Percentiles rank a stretch among this genome's conserved stretches.
These are phyloP conservation scores for Leccinum truebloodii DNA, from an alignment of 768 basidiomycete genomes.

Conservation along the genomic window DNA sequence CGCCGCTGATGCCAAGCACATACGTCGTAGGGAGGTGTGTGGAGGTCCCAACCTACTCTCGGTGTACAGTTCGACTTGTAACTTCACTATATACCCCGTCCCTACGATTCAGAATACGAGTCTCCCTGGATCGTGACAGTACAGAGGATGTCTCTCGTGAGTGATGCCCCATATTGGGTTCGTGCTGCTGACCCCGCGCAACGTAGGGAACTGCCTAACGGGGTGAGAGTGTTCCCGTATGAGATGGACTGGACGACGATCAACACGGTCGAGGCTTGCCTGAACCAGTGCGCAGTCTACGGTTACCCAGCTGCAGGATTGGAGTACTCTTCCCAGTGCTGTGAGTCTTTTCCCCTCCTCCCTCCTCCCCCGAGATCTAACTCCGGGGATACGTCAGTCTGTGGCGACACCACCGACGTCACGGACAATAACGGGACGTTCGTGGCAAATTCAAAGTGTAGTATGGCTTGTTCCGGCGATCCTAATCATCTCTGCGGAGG, in stretches of 20 bases:
- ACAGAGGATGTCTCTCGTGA: slow-evolving; percentile 67
- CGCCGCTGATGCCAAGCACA: background rate
- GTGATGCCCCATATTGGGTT: slow-evolving; percentile 18
- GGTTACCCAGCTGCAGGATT: slow-evolving; percentile 74
- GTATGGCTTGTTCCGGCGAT: slow-evolving; percentile 66
- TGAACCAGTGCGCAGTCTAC: slow-evolving; percentile 66
- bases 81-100: slow-evolving; percentile 56
- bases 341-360: slow-evolving; percentile 42
- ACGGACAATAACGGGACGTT: slow-evolving; percentile 32
- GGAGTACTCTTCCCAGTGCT: slow-evolving; percentile 74
- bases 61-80: slow-evolving; percentile 57
- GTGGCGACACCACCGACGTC: slow-evolving; percentile 66
- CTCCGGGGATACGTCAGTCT: slow-evolving; percentile 47
- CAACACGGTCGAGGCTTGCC: slow-evolving; percentile 64
- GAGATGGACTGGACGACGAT: slow-evolving; percentile 59
- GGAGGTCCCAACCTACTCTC: slow-evolving; percentile 75
- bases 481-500: slow-evolving; percentile 70
- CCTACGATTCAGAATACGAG: slow-evolving; percentile 54
- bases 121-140: slow-evolving; percentile 66
- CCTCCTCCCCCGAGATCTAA: background rate
- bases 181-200: background rate
- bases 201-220: slow-evolving; percentile 47
- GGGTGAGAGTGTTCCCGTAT: slow-evolving; percentile 56
- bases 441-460: slow-evolving; percentile 41
- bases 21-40: slow-evolving; percentile 58